Evolutionary conservation across 257 asterid species (phyloP).

Genomic region (Phtheirospermum japonicum): DNA sequence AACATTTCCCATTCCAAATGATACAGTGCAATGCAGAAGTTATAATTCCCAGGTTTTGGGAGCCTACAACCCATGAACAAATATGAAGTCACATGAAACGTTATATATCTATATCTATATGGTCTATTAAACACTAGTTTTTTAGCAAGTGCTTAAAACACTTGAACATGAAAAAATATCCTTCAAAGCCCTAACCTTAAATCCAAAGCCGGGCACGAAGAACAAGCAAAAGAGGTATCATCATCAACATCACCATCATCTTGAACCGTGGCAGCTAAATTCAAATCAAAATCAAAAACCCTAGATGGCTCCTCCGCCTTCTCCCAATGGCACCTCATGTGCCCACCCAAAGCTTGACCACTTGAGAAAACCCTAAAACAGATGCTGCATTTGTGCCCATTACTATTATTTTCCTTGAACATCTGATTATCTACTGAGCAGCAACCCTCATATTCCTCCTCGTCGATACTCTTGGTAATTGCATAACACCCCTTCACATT

Average conservation of each 20-base stretch:
- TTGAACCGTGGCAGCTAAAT: slow-evolving; percentile 25
- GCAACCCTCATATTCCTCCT: slow-evolving; percentile 7
- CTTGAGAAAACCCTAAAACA: slow-evolving; percentile 74
- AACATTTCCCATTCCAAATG: no score
- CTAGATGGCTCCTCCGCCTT: slow-evolving; percentile 29
- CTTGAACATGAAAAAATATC: not conserved
- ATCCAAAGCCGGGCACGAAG: slow-evolving; percentile 40
- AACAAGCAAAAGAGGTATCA: slow-evolving; percentile 18
- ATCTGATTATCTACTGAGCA: slow-evolving; percentile 17
- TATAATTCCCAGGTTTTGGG: no score
- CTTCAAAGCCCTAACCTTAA: slow-evolving; percentile 61
- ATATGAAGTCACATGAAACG: no score
- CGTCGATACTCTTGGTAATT: slow-evolving; percentile 41
- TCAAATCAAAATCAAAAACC: slow-evolving; percentile 28
- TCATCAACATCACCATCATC: slow-evolving; percentile 25
- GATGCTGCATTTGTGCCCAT: slow-evolving; percentile 54
- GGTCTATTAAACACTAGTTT: no score
- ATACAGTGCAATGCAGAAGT: no score
- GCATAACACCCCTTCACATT: slow-evolving; percentile 89
- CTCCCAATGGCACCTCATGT: slow-evolving; percentile 83
- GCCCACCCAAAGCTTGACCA: slow-evolving; percentile 81
- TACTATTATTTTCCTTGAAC: not conserved
- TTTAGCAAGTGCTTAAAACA: no score
- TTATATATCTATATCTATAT: no score
- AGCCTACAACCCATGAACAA: no score